phyloP scores from a whole-genome alignment of 768 basidiomycete species.

The Lentinula sp. region DNA sequence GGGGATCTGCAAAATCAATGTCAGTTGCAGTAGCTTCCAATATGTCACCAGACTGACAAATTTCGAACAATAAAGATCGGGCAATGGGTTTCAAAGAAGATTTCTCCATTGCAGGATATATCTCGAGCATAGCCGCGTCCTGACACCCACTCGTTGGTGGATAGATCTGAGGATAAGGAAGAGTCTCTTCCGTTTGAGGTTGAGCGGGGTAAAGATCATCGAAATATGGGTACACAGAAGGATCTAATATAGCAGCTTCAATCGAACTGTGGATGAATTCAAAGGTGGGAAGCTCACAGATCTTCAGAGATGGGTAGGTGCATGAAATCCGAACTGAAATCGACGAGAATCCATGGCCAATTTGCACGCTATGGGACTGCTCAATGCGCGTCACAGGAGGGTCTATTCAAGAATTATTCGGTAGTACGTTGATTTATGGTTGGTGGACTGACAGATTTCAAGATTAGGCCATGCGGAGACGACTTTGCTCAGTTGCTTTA shows the following conservation, averaged over 20 bases:
- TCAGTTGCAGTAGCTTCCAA: background rate
- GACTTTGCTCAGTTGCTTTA: background rate
- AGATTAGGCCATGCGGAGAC: constrained; percentile 13
- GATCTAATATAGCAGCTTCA: constrained; percentile 12
- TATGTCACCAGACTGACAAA: background rate
- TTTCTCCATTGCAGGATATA: background rate
- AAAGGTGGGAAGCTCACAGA: background rate
- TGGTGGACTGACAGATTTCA: constrained; percentile 14
- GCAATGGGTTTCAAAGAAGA: background rate
- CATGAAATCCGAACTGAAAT: background rate
- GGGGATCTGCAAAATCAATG: background rate
- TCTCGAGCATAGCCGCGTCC: background rate
- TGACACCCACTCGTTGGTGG: background rate
- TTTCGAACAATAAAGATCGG: background rate
- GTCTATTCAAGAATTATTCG: background rate
- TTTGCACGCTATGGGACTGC: background rate
- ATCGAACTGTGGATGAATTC: background rate
- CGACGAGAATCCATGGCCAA: background rate
- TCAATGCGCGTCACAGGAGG: background rate
- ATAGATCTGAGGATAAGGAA: constrained; percentile 23
- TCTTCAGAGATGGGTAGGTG: background rate
- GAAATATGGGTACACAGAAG: constrained; percentile 23
- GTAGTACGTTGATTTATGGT: background rate
- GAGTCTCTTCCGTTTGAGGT: background rate
- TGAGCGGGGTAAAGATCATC: constrained; percentile 23